phyloP scores from a whole-genome alignment of 1,139 yeast species.

The Blastobotrys indianensis region DNA sequence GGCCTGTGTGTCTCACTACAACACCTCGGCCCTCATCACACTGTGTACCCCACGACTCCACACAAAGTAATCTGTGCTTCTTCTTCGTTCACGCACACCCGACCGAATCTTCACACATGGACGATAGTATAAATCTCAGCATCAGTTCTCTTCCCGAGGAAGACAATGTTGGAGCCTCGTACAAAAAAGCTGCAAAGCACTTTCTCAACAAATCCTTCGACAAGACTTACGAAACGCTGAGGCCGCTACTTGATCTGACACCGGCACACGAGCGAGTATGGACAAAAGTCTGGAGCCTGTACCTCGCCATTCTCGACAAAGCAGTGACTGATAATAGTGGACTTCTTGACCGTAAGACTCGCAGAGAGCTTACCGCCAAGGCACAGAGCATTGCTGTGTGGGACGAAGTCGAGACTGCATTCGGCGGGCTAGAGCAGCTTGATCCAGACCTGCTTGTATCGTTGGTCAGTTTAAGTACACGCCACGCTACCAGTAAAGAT shows the following conservation, averaged over 20 bases:
- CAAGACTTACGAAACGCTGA: conserved; percentile 18
- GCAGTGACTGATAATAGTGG: conserved; percentile 7
- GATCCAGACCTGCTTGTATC: conserved; percentile 14
- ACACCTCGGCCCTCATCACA: no score
- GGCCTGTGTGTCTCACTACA: no score
- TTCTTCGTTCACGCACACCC: no score
- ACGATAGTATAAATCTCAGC: conserved; percentile 10
- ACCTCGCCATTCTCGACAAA: conserved; percentile 21
- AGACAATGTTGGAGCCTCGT: conserved; percentile 8
- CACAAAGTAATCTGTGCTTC: no score
- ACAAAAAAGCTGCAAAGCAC: conserved; percentile 23
- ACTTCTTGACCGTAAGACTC: conserved; percentile 1
- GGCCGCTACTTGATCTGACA: conserved; percentile 9
- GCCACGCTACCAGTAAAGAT: conserved; percentile 11
- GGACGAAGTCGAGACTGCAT: conserved; percentile 16
- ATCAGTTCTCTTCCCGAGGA: conserved; percentile 4
- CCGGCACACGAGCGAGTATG: conserved; percentile 17
- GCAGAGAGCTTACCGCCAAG: conserved; percentile 13
- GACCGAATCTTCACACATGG: not conserved
- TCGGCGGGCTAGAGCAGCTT: conserved; percentile 11
- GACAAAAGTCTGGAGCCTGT: conserved; percentile 24
- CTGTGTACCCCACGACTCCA: no score
- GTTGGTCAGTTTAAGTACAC: conserved; percentile 13
- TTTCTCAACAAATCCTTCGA: conserved; percentile 25
- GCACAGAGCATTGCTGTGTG: conserved; percentile 16